Base-by-base conservation (phyloP, 1,284 basidiomycete genomes). In the Serendipita sp. region DNA sequence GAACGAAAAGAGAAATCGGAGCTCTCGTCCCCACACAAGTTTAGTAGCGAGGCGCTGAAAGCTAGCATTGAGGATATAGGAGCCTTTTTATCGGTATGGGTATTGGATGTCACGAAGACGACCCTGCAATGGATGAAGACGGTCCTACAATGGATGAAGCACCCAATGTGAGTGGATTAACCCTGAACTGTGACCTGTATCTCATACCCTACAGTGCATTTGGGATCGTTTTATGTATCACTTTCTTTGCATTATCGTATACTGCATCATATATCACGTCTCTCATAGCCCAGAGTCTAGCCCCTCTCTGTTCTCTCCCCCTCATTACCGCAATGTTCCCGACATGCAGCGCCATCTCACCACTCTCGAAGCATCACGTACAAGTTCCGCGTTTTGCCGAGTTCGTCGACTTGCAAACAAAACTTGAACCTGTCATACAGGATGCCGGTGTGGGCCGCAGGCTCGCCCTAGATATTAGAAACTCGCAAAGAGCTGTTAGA, bases 131-230 rank as follows among this genome's bases (percentile, higher is more conserved):
- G 22, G 22, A 22, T 22, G 17, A 58, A 58, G 53, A 58, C n/a
- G 32, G 53, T 58, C 8, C 53, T 58, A n/a, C 53, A 58, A n/a
- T 32, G n/a, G 22, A 58, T 58, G 53, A 58, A 58, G 53, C 53
- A 58, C 10, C 53, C 53, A 10, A 58, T 58, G 53, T 58, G 32
- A 58, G 53, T 13, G 5, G 13, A 41, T 41, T 41, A 12, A 4
- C 22, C 10, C n/a, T 32, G 15, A 8, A 10, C 4, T 58, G 26
- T 10, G 13, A 12, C 49, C 10, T 8, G 47, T 34, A 58, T 58
- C 26, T 35, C 10, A 35, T 58, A 12, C n/a, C n/a, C 4, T 35
- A 8, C 22, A 58, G 53, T 35, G 53, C 53, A n/a, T 22, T 58
- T 32, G 34, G n/a, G 4, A 8, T 58, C 15, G 53, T 58, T 10